Evolutionary conservation across 345 rosid genomes (phyloP).

Genomic region (Acer saccharum): DNA sequence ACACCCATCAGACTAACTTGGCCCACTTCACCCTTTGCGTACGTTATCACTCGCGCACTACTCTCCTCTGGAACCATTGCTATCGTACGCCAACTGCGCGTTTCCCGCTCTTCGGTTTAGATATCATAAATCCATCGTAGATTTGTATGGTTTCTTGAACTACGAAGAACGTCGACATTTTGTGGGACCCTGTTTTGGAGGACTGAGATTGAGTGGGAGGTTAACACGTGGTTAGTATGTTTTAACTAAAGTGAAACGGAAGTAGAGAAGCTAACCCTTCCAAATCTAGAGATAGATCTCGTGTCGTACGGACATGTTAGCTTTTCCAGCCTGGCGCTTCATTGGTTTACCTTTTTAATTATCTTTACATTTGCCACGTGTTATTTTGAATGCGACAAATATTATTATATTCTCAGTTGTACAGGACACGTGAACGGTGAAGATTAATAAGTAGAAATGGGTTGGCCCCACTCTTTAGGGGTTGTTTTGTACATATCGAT

Average conservation of each 20-base stretch:
- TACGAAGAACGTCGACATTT: no score
- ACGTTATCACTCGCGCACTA: not conserved
- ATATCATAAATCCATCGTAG: not conserved
- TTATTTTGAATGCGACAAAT: not conserved
- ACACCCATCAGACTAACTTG: not conserved
- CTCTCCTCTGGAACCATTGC: not conserved
- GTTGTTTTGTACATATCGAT: not conserved
- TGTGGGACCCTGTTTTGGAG: not conserved
- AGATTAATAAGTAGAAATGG: not conserved
- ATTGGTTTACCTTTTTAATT: not conserved
- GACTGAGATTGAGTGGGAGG: not conserved
- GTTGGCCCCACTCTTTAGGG: not conserved
- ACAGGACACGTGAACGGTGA: not conserved
- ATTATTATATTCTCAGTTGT: not conserved
- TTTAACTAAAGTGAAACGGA: not conserved
- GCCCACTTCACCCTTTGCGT: not conserved
- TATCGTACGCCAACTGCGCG: not conserved
- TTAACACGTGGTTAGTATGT: not conserved
- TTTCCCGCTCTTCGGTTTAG: not conserved
- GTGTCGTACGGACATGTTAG: conserved; percentile 8
- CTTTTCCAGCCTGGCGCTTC: conserved; percentile 4
- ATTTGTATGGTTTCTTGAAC: not conserved
- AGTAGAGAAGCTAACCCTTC: not conserved
- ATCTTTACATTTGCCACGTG: not conserved
- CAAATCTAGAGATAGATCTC: conserved; percentile 18